Evolutionary conservation across 805 yeast genomes (phyloP).

Genomic region (Starmerella powellii): DNA sequence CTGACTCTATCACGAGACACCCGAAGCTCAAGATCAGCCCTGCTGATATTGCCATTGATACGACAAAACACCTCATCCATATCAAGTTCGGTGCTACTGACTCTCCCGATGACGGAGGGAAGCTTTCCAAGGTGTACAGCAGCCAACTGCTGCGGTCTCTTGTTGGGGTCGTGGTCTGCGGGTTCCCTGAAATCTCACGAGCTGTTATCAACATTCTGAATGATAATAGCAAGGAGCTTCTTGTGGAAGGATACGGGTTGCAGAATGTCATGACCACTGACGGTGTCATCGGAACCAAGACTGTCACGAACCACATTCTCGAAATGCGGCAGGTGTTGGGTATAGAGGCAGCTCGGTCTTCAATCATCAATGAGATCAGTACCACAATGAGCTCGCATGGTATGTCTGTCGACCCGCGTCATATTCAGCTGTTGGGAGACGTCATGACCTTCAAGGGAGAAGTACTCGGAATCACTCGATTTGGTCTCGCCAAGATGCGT

Average conservation of each 20-base stretch:
- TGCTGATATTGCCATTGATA: constrained; percentile 56
- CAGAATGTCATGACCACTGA: constrained; percentile 95
- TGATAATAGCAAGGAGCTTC: constrained; percentile 67
- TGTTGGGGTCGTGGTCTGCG: constrained; percentile 84
- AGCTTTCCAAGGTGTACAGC: constrained; percentile 4
- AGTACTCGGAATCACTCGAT: constrained; percentile 93
- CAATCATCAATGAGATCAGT: constrained; percentile 87
- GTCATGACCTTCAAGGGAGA: constrained; percentile 99
- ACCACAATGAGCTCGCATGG: constrained; percentile 99
- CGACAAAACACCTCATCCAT: constrained; percentile 44
- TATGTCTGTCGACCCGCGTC: constrained; percentile 99
- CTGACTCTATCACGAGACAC: constrained; percentile 65
- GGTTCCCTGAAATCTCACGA: constrained; percentile 79
- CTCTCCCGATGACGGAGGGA: constrained; percentile 17
- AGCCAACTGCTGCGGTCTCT: constrained; percentile 63
- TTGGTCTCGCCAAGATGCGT: constrained; percentile 96
- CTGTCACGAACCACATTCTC: constrained; percentile 81
- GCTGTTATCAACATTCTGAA: constrained; percentile 92
- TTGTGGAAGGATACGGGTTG: constrained; percentile 96
- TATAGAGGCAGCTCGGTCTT: constrained; percentile 92
- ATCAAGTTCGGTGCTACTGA: constrained; percentile 18
- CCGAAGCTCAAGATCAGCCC: constrained; percentile 77
- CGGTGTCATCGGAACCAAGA: constrained; percentile 81
- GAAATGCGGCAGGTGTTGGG: constrained; percentile 86
- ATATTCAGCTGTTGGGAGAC: constrained; percentile 91